Percentiles rank a stretch among this genome's conserved stretches.
Evolutionary conservation across 2,329 filamentous ascomycete species (phyloP).

Genomic region (Ophiostoma ulmi): DNA sequence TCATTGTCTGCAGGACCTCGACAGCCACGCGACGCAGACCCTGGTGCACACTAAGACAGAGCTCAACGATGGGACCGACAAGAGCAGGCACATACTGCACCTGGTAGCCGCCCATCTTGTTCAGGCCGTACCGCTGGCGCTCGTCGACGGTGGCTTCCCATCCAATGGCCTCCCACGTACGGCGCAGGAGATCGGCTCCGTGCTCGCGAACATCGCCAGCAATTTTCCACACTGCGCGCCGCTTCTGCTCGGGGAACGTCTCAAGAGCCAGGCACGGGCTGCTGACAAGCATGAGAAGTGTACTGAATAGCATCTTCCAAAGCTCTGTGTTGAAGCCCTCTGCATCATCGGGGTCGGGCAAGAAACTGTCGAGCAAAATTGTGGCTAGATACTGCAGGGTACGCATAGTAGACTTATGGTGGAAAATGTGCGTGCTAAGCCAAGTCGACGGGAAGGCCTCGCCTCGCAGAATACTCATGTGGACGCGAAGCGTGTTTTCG

Average conservation of each 20-base stretch:
- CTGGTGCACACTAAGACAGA: slow-evolving; percentile 93
- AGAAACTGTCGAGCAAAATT: slow-evolving; percentile 73
- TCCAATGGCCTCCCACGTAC: slow-evolving; percentile 91
- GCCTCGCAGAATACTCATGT: slow-evolving; percentile 82
- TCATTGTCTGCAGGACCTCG: slow-evolving; percentile 94
- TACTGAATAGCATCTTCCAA: slow-evolving; percentile 91
- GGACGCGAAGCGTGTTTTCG: slow-evolving; percentile 73
- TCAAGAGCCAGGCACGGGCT: slow-evolving; percentile 86
- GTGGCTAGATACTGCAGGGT: slow-evolving; percentile 76
- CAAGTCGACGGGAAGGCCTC: slow-evolving; percentile 85
- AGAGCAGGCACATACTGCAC: slow-evolving; percentile 95
- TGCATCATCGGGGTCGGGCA: slow-evolving; percentile 85
- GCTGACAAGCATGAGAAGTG: slow-evolving; percentile 80
- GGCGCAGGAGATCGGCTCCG: slow-evolving; percentile 77
- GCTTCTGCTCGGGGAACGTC: slow-evolving; percentile 94
- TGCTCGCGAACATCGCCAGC: slow-evolving; percentile 91
- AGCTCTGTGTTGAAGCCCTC: slow-evolving; percentile 88
- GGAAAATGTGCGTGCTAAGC: slow-evolving; percentile 89
- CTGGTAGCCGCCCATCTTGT: slow-evolving; percentile 90
- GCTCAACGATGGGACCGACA: slow-evolving; percentile 83
- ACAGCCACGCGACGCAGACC: slow-evolving; percentile 84
- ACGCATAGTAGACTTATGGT: slow-evolving; percentile 84
- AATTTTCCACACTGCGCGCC: slow-evolving; percentile 96
- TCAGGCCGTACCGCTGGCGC: slow-evolving; percentile 66
- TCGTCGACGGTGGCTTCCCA: slow-evolving; percentile 89